Conservation (phyloP, 129 eudicot species). For the Solidago caesia region DNA sequence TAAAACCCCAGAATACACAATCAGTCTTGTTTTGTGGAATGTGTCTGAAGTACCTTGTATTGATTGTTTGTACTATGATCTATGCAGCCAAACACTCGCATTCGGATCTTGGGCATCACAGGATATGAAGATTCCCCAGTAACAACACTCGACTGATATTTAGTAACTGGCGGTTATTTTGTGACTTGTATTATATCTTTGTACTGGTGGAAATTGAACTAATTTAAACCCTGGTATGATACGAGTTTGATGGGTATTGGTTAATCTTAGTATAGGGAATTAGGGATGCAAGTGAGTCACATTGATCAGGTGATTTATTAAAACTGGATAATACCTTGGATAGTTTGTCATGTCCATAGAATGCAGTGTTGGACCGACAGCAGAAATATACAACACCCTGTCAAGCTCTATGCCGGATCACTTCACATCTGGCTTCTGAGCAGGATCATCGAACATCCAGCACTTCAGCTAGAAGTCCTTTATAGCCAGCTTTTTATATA, state of each 20-base stretch:
- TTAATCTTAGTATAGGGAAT: too few relatives aligned
- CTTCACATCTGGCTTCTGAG: too few relatives aligned
- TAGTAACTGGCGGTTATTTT: constrained; percentile 17
- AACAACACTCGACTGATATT: constrained; percentile 42
- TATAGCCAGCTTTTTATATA: too few relatives aligned
- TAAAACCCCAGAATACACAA: too few relatives aligned
- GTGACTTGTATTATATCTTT: constrained; percentile 13
- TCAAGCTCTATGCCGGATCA: too few relatives aligned
- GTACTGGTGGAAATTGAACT: not conserved
- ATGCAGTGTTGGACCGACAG: too few relatives aligned
- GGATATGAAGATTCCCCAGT: constrained; percentile 79
- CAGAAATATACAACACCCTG: too few relatives aligned
- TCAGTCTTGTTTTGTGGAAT: not conserved
- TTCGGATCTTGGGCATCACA: constrained; percentile 81
- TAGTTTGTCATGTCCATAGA: too few relatives aligned
- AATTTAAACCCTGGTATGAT: not conserved
- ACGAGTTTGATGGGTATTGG: not conserved
- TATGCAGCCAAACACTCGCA: constrained; percentile 82
- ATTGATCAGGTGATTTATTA: too few relatives aligned
- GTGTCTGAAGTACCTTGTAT: not conserved
- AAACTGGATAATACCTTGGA: too few relatives aligned
- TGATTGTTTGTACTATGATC: constrained; percentile 21
- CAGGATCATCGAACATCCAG: too few relatives aligned
- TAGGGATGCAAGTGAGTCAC: not conserved
- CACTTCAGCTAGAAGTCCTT: too few relatives aligned